Percentiles rank a stretch among this genome's conserved stretches.
Evolutionary conservation across 2,329 filamentous ascomycete genomes (phyloP).

Genomic region (Penicillium palitans): DNA sequence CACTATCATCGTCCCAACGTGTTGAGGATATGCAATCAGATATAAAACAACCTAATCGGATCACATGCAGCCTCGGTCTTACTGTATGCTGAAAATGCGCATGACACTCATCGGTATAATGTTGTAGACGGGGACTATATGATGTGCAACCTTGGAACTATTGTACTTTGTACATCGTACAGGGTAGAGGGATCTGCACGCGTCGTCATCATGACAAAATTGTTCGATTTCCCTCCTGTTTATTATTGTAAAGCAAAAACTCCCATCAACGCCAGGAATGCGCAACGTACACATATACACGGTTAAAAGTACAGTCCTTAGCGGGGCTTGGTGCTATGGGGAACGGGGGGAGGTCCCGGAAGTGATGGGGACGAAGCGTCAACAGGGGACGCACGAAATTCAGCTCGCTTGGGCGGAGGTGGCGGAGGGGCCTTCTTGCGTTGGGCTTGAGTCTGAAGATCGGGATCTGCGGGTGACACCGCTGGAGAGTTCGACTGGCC

Average conservation of each 20-base stretch:
- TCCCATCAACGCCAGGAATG: neutral
- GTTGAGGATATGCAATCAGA: slow-evolving; percentile 1
- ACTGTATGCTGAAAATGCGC: neutral
- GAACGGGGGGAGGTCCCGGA: slow-evolving; percentile 55
- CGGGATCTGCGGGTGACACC: slow-evolving; percentile 28
- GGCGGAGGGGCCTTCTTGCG: slow-evolving; percentile 56
- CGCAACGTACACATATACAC: neutral
- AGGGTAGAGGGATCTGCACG: neutral
- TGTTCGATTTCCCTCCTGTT: neutral
- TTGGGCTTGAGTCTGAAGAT: slow-evolving; percentile 24
- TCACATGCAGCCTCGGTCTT: slow-evolving; percentile 28
- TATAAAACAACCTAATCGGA: neutral
- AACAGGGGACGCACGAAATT: slow-evolving; percentile 42
- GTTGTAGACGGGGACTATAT: neutral
- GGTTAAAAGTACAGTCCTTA: slow-evolving; percentile 25
- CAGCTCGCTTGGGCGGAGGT: slow-evolving; percentile 56
- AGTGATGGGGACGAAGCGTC: slow-evolving; percentile 27
- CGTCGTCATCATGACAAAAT: neutral
- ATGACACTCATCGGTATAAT: neutral
- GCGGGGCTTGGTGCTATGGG: slow-evolving; percentile 58
- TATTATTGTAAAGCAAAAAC: neutral
- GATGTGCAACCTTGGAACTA: neutral
- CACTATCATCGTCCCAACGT: slow-evolving; percentile 16
- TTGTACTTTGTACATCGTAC: neutral
- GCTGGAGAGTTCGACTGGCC: slow-evolving; percentile 20